phyloP scores from a whole-genome alignment of 1,139 yeast genomes.

The Kluyveromyces marxianus region DNA sequence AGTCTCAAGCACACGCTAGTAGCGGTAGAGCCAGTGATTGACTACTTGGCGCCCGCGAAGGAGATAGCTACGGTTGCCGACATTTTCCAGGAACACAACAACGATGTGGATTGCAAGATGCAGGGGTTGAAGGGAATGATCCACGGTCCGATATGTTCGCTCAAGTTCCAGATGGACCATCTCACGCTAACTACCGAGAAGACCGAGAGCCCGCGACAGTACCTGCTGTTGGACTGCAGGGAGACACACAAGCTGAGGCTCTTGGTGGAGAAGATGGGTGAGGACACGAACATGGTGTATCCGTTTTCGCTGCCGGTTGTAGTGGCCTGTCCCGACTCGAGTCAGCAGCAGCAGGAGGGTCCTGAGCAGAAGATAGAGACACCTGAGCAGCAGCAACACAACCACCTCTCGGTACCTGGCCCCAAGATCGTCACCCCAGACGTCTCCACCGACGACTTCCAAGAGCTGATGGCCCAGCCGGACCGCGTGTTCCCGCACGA shows the following conservation, averaged over 20 bases:
- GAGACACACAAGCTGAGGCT: neutral
- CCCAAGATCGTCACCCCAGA: neutral
- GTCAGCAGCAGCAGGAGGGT: too few species aligned
- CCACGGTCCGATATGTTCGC: conserved; percentile 3
- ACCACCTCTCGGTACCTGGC: too few species aligned
- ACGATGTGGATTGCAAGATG: conserved; percentile 12
- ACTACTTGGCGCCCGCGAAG: conserved; percentile 27
- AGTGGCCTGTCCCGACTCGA: neutral
- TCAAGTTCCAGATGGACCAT: conserved; percentile 2
- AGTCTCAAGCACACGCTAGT: conserved; percentile 23
- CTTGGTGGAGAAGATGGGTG: neutral
- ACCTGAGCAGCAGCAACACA: too few species aligned
- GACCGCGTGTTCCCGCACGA: neutral
- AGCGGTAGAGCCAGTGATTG: conserved; percentile 26
- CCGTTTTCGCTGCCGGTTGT: neutral
- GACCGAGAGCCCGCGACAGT: neutral
- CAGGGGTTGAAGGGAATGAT: neutral
- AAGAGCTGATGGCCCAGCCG: neutral
- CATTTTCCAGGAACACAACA: conserved; percentile 29
- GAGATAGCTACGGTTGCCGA: conserved; percentile 29
- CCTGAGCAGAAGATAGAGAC: too few species aligned
- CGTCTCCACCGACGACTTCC: neutral
- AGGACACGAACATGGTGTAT: neutral
- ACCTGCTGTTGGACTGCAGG: neutral
- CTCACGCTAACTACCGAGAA: neutral